phyloP scores from a whole-genome alignment of 495 filamentous ascomycete genomes.

The Penicillium daleae region DNA sequence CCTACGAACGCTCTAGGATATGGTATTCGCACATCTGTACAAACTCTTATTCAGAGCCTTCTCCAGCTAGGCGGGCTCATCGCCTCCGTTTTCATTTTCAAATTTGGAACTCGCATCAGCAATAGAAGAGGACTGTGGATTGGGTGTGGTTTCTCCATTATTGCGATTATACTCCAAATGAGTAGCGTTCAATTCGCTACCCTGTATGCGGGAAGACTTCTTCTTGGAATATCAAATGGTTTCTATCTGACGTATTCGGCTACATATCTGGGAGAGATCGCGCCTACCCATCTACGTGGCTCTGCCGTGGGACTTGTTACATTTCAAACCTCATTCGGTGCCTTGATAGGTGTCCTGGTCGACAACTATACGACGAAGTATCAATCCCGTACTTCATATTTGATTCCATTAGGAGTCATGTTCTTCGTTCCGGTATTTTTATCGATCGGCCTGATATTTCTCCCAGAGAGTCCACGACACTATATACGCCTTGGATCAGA shows the following conservation, averaged over 20 bases:
- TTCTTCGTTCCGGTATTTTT: background rate
- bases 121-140: slow-evolving; percentile 3
- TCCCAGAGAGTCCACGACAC: background rate
- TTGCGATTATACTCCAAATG: background rate
- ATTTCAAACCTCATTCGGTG: slow-evolving; percentile 9
- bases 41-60: slow-evolving; percentile 9
- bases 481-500: background rate
- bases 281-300: slow-evolving; percentile 7
- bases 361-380: slow-evolving; percentile 6
- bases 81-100: slow-evolving; percentile 10
- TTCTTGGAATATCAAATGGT: slow-evolving; percentile 12
- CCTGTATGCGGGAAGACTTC: background rate
- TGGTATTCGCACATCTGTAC: background rate
- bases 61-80: background rate
- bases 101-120: slow-evolving; percentile 6
- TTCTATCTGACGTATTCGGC: slow-evolving; percentile 9
- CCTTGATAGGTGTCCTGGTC: slow-evolving; percentile 7
- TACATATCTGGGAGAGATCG: slow-evolving; percentile 7
- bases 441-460: background rate
- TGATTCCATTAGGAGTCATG: background rate
- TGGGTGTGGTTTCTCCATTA: background rate
- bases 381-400: background rate
- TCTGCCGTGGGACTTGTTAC: slow-evolving; percentile 3
- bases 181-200: background rate
- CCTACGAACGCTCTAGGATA: background rate